phyloP scores from a whole-genome alignment of 2,329 filamentous ascomycete genomes.

The Penicillium sclerotiorum region DNA sequence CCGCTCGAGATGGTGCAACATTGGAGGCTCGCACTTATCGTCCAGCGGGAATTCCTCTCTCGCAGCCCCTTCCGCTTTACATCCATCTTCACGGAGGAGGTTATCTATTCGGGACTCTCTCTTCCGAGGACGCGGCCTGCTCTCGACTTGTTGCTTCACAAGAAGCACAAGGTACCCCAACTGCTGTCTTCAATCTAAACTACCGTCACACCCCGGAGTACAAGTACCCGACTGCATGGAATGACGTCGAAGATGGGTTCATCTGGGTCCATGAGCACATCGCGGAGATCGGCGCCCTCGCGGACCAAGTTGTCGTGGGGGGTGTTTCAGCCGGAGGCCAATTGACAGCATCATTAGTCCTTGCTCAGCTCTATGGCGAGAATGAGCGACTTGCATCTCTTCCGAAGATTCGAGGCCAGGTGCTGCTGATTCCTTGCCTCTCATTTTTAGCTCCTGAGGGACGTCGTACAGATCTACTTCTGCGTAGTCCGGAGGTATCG shows the following conservation, averaged over 20 bases:
- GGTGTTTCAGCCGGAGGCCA: conserved; percentile 54
- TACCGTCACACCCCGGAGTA: conserved; percentile 63
- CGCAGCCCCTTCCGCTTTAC: conserved; percentile 50
- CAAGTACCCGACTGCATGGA: conserved; percentile 55
- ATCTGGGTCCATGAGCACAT: conserved; percentile 56
- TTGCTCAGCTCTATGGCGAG: conserved; percentile 41
- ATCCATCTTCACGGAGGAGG: conserved; percentile 60
- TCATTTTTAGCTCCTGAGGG: conserved; percentile 40
- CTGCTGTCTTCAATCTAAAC: conserved; percentile 58
- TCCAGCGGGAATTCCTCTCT: conserved; percentile 33
- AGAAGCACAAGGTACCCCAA: conserved; percentile 20
- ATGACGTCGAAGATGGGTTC: conserved; percentile 58
- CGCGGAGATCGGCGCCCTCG: conserved; percentile 42
- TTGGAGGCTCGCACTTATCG: conserved; percentile 54
- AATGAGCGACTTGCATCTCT: conserved; percentile 20
- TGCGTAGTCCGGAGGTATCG: conserved; percentile 44
- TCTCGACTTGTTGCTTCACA: conserved; percentile 47
- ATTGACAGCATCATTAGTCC: conserved; percentile 47
- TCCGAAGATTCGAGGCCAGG: conserved; percentile 51
- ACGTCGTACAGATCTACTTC: conserved; percentile 38
- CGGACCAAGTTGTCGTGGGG: conserved; percentile 47
- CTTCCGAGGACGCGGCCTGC: conserved; percentile 58
- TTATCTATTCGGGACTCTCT: conserved; percentile 58
- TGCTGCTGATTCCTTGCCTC: conserved; percentile 56
- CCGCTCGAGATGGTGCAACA: conserved; percentile 48